Base-by-base conservation (phyloP, 805 yeast genomes). In the Candida golubevii region DNA sequence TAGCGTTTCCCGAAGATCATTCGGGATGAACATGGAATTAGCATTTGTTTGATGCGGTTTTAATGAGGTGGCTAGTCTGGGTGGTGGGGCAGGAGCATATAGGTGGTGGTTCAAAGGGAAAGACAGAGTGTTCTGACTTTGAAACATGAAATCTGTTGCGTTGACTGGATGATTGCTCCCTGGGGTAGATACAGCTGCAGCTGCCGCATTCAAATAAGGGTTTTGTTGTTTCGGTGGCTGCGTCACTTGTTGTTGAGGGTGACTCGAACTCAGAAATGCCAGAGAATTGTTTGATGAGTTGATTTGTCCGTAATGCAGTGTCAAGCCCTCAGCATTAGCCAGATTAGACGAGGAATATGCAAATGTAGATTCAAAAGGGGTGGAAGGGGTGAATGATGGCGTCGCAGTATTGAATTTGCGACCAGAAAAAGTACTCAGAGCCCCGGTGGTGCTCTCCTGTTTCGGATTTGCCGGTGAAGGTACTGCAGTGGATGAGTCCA, bases 61-160 rank as follows among this genome's bases (percentile, higher is more conserved):
- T 49, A 85, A 67, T 11, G 82, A 80, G 8, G 77, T 63, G 34
- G 74, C 72, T 38, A 82, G 62, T 57, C 83, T 82, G 8, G 89
- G 90, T 3, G 90, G 88, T 8, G 97, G 91, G 28, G 80, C 76
- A 2, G 97, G 97, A 0, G 97, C 93, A 65, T 91, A 90, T 33
- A 88, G 66, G 64, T 90, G 96, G 60, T 87, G 86, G 57, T 88
- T 88, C 36, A 87, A 66, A 0, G 85, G 85, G 51, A 67, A 80
- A 11, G 55, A 26, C 44, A 33, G 55, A 14, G 51, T 35, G 12
- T 33, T 40, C 38, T 42, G 57, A 29, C 43, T 39, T 15, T 46
- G 53, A 15, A 44, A 52, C 50, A 52, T 47, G 29, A 44, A 38
- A 52, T 50, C 44, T 53, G 46, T 27, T 5, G 41, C 35, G 6